Percentiles rank a stretch among this genome's conserved stretches.
These are phyloP conservation scores for Scopulariopsis brevicaulis DNA, from an alignment of 2,329 filamentous ascomycete species.

Conservation along the genomic window DNA sequence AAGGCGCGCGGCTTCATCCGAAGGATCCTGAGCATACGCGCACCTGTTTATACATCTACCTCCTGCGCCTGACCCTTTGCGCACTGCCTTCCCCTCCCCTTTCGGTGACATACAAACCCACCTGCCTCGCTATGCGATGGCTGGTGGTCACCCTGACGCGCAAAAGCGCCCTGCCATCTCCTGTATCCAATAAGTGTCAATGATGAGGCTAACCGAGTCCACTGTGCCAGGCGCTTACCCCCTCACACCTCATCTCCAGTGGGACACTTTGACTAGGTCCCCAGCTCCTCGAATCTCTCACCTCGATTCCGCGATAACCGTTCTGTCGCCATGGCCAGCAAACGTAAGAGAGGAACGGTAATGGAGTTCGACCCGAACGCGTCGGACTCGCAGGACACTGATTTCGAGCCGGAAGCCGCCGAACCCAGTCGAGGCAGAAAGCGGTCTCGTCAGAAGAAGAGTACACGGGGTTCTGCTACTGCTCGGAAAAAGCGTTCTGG, in stretches of 20 bases:
- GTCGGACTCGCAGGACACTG: constrained; percentile 55
- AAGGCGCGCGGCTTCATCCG: not conserved
- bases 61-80: not conserved
- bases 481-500: constrained; percentile 24
- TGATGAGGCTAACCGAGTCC: not conserved
- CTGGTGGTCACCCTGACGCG: not conserved
- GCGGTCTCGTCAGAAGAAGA: constrained; percentile 16
- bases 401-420: constrained; percentile 41
- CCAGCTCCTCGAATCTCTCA: not conserved
- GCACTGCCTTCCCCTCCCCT: not conserved
- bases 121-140: not conserved
- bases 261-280: not conserved
- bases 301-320: not conserved
- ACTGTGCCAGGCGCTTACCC: not conserved
- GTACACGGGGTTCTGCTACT: constrained; percentile 25
- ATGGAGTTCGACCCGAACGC: constrained; percentile 55
- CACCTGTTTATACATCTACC: not conserved
- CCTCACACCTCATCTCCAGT: no score
- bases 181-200: not conserved
- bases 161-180: not conserved
- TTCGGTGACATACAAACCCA: not conserved
- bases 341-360: constrained; percentile 42
- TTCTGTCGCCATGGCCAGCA: constrained; percentile 13
- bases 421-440: constrained; percentile 29
- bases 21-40: not conserved